Evolutionary conservation across 176 grass and related monocot genomes (phyloP).

Genomic region (Puccinellia tenuiflora): DNA sequence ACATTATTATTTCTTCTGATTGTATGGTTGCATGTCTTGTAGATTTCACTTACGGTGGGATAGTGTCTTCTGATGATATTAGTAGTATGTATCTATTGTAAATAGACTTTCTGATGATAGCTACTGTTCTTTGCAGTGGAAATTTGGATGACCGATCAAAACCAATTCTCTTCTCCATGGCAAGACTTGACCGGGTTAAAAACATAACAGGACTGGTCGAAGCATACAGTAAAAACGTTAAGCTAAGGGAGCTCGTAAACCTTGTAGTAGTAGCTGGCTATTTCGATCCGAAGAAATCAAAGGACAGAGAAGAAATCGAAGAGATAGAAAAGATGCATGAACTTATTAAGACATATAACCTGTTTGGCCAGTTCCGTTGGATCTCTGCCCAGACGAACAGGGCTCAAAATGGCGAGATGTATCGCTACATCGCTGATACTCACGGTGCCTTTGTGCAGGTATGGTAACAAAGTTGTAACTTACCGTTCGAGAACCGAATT

Average conservation of each 20-base stretch:
- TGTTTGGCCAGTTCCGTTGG: slow-evolving; percentile 90
- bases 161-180: slow-evolving; percentile 96
- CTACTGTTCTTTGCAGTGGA: slow-evolving; percentile 51
- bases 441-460: slow-evolving; percentile 92
- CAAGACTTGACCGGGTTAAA: slow-evolving; percentile 82
- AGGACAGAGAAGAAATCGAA: slow-evolving; percentile 73
- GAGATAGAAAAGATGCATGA: slow-evolving; percentile 94
- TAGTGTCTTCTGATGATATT: background rate
- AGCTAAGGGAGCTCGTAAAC: slow-evolving; percentile 67
- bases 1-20: background rate
- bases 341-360: slow-evolving; percentile 61
- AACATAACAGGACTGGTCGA: slow-evolving; percentile 95
- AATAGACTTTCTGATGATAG: background rate
- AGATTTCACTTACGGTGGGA: background rate
- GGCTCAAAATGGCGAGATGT: slow-evolving; percentile 76
- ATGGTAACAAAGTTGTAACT: slow-evolving; percentile 8
- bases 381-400: slow-evolving; percentile 90
- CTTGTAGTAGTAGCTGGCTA: slow-evolving; percentile 86
- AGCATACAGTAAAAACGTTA: slow-evolving; percentile 50
- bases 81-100: background rate
- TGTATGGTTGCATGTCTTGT: background rate
- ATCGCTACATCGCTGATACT: slow-evolving; percentile 93
- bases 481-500: background rate
- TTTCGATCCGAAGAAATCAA: slow-evolving; percentile 67
- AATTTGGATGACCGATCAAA: slow-evolving; percentile 78